These are phyloP conservation scores for Chlorella sp. DNA, from an alignment of 139 green algal species.

Conservation along the genomic window DNA sequence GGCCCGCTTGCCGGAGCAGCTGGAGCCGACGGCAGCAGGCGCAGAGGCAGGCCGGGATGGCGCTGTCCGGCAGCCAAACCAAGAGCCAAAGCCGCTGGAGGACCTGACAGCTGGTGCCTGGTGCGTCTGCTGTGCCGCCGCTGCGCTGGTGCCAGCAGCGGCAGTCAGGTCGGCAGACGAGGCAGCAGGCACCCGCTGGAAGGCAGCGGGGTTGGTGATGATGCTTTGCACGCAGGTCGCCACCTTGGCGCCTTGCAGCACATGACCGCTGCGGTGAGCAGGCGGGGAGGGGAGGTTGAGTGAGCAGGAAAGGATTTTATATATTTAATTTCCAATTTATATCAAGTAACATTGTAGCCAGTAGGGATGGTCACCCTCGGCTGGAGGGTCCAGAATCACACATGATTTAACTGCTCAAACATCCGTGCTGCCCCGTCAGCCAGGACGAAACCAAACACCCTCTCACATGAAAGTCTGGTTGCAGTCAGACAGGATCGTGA, in stretches of 20 bases:
- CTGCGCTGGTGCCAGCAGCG: background rate
- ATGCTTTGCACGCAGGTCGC: constrained; percentile 13
- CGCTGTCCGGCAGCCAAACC: background rate
- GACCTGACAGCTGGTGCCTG: background rate
- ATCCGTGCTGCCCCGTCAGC: too few relatives aligned
- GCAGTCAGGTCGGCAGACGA: background rate
- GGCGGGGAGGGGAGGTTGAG: too few relatives aligned
- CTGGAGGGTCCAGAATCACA: too few relatives aligned
- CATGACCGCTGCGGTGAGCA: constrained; percentile 36
- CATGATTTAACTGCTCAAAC: too few relatives aligned
- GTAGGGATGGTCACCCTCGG: too few relatives aligned
- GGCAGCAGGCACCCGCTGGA: background rate
- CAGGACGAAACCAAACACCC: too few relatives aligned
- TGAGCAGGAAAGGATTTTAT: too few relatives aligned
- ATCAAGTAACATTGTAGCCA: too few relatives aligned
- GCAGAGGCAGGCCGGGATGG: background rate
- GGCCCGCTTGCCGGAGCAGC: background rate
- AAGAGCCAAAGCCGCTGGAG: background rate
- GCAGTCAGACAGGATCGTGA: constrained; percentile 72
- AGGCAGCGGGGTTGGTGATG: constrained; percentile 18
- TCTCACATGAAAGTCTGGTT: constrained; percentile 81
- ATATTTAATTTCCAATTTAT: too few relatives aligned
- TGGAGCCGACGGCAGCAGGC: background rate
- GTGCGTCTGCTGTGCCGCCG: too few relatives aligned
- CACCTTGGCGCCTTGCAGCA: constrained; percentile 63